These are phyloP conservation scores for Porpolomopsis calyptriformis DNA, from an alignment of 768 basidiomycete genomes.

Conservation along the genomic window DNA sequence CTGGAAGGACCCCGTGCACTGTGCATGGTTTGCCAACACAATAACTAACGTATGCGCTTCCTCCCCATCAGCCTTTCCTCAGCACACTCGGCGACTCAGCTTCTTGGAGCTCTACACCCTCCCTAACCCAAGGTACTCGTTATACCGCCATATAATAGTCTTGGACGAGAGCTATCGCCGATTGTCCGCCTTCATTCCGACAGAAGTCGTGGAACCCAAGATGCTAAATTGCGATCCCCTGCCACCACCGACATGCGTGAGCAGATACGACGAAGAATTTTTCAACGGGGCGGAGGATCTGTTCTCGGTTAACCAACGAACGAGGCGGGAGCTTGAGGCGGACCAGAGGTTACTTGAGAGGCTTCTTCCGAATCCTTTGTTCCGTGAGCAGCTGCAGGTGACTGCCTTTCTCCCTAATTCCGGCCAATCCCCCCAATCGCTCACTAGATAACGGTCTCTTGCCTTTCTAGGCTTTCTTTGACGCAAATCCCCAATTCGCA, in stretches of 20 bases:
- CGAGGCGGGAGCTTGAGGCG: conserved; percentile 31
- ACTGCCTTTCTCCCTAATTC: conserved; percentile 4
- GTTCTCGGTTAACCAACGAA: conserved; percentile 27
- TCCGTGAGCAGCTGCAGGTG: conserved; percentile 50
- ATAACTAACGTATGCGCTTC: conserved; percentile 33
- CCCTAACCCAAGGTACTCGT: conserved; percentile 34
- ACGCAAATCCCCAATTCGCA: conserved; percentile 43
- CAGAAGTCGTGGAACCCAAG: conserved; percentile 37
- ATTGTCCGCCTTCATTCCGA: conserved; percentile 65
- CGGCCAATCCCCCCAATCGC: not conserved
- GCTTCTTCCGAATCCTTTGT: conserved; percentile 46
- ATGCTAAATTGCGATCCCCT: conserved; percentile 78
- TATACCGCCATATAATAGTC: conserved; percentile 73
- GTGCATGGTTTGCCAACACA: conserved; percentile 62
- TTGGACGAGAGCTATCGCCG: conserved; percentile 49
- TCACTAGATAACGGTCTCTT: not conserved
- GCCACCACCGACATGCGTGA: conserved; percentile 55
- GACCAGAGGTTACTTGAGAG: conserved; percentile 46
- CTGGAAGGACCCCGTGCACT: conserved; percentile 66
- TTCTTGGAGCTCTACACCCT: conserved; percentile 32
- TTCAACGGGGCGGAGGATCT: conserved; percentile 56
- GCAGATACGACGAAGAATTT: conserved; percentile 61
- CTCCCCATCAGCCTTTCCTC: conserved; percentile 26
- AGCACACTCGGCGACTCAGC: conserved; percentile 21
- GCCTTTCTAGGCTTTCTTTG: conserved; percentile 36